Conservation (phyloP, 192 early-diverging fungal genomes). For the Umbelopsis isabellina region DNA sequence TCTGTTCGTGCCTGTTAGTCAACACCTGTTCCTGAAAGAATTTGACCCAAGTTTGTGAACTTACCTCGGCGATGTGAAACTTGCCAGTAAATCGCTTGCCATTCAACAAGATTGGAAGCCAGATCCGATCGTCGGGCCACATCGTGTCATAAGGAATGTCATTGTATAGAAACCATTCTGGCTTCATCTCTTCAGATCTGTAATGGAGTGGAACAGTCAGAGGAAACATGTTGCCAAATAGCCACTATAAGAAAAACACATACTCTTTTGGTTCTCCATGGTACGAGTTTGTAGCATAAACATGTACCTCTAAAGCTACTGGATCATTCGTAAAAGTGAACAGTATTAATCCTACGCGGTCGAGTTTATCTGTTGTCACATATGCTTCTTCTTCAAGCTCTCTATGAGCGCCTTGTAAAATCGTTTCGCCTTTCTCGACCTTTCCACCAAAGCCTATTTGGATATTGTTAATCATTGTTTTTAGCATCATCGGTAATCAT, state of each 20-base stretch:
- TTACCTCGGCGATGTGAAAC: conserved; percentile 49
- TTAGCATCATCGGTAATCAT: background rate
- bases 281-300: conserved; percentile 53
- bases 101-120: conserved; percentile 62
- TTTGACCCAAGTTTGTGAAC: background rate
- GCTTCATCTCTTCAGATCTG: conserved; percentile 75
- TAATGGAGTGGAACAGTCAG: background rate
- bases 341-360: conserved; percentile 57
- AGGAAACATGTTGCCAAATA: background rate
- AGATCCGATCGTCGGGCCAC: conserved; percentile 73
- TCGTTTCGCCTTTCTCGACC: conserved; percentile 67
- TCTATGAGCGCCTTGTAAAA: conserved; percentile 61
- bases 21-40: conserved; percentile 6
- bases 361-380: background rate
- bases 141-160: conserved; percentile 67
- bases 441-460: conserved; percentile 79
- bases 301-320: conserved; percentile 67
- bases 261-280: conserved; percentile 59
- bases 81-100: conserved; percentile 49
- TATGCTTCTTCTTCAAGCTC: conserved; percentile 53
- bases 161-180: conserved; percentile 64
- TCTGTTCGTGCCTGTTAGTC: background rate
- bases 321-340: conserved; percentile 71
- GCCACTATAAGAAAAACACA: conserved; percentile 11
- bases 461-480: background rate